Percentiles rank a stretch among this genome's conserved stretches.
phyloP scores from a whole-genome alignment of 257 asterid genomes.

The Solanum virginianum region DNA sequence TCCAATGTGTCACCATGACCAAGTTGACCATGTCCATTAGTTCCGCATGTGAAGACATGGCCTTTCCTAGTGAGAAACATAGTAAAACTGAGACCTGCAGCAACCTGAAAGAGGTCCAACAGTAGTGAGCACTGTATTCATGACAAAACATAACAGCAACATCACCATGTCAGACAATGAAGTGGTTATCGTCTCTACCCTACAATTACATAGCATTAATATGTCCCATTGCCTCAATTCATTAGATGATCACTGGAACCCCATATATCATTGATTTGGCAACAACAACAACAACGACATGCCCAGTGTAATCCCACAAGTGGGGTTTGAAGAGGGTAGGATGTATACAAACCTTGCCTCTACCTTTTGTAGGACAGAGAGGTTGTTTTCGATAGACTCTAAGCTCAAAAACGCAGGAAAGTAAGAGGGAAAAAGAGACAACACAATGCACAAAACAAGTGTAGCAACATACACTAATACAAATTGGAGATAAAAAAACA shows the following conservation, averaged over 20 bases:
- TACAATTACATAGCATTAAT: background rate
- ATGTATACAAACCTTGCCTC: no score
- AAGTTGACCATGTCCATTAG: constrained; percentile 67
- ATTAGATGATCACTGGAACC: background rate
- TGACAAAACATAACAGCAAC: background rate
- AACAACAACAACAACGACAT: no score
- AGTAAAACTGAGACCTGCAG: constrained; percentile 77
- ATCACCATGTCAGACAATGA: background rate
- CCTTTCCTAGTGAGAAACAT: constrained; percentile 65
- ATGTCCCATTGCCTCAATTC: background rate
- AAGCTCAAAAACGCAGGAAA: no score
- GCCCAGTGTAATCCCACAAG: no score
- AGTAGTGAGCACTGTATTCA: background rate
- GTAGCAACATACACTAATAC: no score
- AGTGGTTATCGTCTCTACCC: background rate
- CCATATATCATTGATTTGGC: background rate
- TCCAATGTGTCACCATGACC: constrained; percentile 72
- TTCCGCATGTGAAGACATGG: constrained; percentile 70
- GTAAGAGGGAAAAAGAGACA: no score
- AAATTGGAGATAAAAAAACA: no score
- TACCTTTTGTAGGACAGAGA: no score
- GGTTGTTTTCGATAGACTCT: no score
- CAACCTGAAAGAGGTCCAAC: constrained; percentile 43
- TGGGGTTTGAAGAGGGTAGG: no score
- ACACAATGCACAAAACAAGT: no score